Conservation (phyloP, 129 eudicot species). For the Flaveria robusta region DNA sequence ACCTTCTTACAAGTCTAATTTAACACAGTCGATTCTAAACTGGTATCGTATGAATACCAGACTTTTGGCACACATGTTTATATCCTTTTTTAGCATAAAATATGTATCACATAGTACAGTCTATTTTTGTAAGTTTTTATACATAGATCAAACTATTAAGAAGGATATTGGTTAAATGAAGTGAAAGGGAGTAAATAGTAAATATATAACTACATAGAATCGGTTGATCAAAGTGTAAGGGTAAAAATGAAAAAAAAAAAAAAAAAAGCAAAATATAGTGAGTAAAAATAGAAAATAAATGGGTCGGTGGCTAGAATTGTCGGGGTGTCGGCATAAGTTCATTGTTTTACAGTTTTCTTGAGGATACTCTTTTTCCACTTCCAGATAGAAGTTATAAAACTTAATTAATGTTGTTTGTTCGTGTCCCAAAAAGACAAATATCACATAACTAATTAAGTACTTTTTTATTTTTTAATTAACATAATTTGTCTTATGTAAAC, state of each 20-base stretch:
- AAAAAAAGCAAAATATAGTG: background rate
- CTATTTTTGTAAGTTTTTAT: background rate
- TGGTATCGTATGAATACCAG: background rate
- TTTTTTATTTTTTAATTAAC: background rate
- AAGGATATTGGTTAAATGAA: too few species aligned
- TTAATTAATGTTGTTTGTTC: background rate
- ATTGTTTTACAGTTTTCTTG: slow-evolving; percentile 17
- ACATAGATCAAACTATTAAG: background rate
- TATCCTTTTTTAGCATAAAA: too few species aligned
- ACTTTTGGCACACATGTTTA: background rate
- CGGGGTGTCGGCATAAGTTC: slow-evolving; percentile 30
- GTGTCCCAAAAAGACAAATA: background rate
- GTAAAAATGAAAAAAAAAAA: background rate
- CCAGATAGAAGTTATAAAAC: background rate
- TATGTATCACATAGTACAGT: background rate
- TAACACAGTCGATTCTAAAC: too few species aligned
- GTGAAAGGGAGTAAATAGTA: background rate
- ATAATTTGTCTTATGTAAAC: background rate
- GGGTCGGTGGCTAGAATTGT: slow-evolving; percentile 17
- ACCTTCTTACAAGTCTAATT: background rate
- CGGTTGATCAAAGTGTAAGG: slow-evolving; percentile 8
- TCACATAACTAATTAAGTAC: background rate
- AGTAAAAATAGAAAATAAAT: slow-evolving; percentile 24
- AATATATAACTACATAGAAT: background rate
- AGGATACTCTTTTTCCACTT: slow-evolving; percentile 16